Conservation (phyloP, 805 yeast genomes). For the Priceomyces carsonii region DNA sequence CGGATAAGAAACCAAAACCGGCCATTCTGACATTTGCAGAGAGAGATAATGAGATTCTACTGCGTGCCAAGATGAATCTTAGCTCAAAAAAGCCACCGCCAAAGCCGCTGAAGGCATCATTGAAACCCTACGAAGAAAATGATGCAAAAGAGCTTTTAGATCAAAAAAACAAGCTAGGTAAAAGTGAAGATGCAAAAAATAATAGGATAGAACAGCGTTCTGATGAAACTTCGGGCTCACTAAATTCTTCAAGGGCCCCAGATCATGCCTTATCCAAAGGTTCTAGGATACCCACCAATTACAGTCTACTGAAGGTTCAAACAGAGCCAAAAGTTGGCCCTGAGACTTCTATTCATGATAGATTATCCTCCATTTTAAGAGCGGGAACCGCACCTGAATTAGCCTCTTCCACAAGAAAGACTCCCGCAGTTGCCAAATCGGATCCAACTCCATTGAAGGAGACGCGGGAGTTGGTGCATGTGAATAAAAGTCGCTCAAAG, state of each 20-base stretch:
- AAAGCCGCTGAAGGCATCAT: slow-evolving; percentile 13
- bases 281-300: too few species aligned
- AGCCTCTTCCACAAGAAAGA: slow-evolving; percentile 1
- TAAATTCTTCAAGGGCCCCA: not conserved
- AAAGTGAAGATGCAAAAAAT: too few species aligned
- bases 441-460: slow-evolving; percentile 17
- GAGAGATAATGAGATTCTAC: slow-evolving; percentile 17
- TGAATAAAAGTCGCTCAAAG: slow-evolving; percentile 47
- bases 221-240: too few species aligned
- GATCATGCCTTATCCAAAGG: slow-evolving; percentile 1
- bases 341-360: slow-evolving; percentile 18
- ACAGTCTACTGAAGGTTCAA: slow-evolving; percentile 2
- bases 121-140: slow-evolving; percentile 18
- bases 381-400: slow-evolving; percentile 26
- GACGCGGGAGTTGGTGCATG: slow-evolving; percentile 37
- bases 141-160: slow-evolving; percentile 24
- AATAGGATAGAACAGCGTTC: not conserved
- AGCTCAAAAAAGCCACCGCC: slow-evolving; percentile 3
- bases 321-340: not conserved
- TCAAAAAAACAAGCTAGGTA: slow-evolving; percentile 26
- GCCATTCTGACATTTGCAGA: slow-evolving; percentile 10
- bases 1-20: slow-evolving; percentile 21
- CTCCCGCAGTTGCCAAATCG: slow-evolving; percentile 6
- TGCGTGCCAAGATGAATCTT: slow-evolving; percentile 14
- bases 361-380: slow-evolving; percentile 27